Base-by-base conservation (phyloP, 2,329 filamentous ascomycete genomes). In the Ophiostoma ulmi region DNA sequence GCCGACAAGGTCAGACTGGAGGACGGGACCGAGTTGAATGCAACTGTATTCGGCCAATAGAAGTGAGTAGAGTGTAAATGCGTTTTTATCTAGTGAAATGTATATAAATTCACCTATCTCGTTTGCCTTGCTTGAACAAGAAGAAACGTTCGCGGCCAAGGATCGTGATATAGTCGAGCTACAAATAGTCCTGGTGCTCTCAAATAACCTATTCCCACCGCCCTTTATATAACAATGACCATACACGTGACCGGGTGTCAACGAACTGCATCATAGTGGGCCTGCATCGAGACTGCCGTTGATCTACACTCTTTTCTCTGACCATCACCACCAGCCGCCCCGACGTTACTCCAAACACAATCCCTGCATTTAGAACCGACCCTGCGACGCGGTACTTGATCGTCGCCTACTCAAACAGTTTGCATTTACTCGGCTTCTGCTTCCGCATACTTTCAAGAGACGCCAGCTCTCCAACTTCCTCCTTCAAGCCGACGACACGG, bases 1-100 rank as follows among this genome's bases (percentile, higher is more conserved):
- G 77, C 79, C 20, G 77, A 82, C 66, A 80, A 80, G 75, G 75
- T 84, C 67, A 75, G 75, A 64, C 76, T 81, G 10, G 75, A 36
- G 22, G 52, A 58, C 17, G 52, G 52, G 5, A 58, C 20, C n/a
- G 52, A 58, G 52, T 10, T 58, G 52, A 5, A 10, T 6, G 52
- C 52, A 14, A 58, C 52, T 26, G 22, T 58, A 26, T 58, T 58
- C 8, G 22, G 52, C 3, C n/a, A 14, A 22, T 14, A 26, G 11
- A 11, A 55, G 20, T 7, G n/a, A 20, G 20, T 44, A 44, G 14
- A 44, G 20, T 5, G 5, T 31, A 31, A 31, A 31, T 31, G 31
- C 31, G 41, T 0, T 17, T 44, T 5, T 20, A 14, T 5, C 3
- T 20, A 13, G 0, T 44, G 13, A 14, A 20, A 14, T 44, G 1